Conservation (phyloP, 2,329 filamentous ascomycete genomes). For the Periconia sp. region DNA sequence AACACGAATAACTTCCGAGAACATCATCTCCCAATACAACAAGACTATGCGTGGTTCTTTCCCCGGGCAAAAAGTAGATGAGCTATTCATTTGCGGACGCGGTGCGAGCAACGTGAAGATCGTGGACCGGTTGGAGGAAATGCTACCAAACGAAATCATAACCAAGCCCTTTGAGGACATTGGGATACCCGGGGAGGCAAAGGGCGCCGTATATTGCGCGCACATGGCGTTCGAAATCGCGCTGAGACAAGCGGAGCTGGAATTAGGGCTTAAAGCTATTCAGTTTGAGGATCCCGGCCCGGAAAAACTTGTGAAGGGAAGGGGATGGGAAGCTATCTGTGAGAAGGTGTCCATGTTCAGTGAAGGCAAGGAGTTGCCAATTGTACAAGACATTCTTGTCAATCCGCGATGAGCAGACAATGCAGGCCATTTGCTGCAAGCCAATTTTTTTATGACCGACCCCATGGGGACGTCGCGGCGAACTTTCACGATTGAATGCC, state of each 20-base stretch:
- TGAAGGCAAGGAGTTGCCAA: conserved; percentile 6
- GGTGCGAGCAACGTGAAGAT: conserved; percentile 63
- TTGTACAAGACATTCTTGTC: conserved; percentile 1
- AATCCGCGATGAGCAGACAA: neutral
- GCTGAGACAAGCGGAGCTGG: conserved; percentile 9
- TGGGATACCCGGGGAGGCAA: conserved; percentile 59
- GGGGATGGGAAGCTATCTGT: conserved; percentile 15
- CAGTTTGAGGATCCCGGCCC: neutral
- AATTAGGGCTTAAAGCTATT: neutral
- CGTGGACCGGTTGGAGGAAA: conserved; percentile 52
- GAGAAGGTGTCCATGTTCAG: conserved; percentile 14
- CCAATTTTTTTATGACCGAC: no score
- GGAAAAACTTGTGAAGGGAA: conserved; percentile 12
- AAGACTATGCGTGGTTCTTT: conserved; percentile 49
- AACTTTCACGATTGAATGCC: neutral
- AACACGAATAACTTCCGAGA: conserved; percentile 61
- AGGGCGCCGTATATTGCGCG: conserved; percentile 63
- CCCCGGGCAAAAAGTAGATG: conserved; percentile 48
- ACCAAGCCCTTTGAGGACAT: conserved; percentile 58
- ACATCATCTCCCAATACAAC: conserved; percentile 54
- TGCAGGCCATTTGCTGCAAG: no score
- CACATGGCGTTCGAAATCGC: conserved; percentile 62
- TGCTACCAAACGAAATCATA: conserved; percentile 54
- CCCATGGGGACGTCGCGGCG: neutral
- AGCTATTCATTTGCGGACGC: conserved; percentile 64